phyloP scores from a whole-genome alignment of 352 stramenopile species.

The Globisporangium orthogonon region DNA sequence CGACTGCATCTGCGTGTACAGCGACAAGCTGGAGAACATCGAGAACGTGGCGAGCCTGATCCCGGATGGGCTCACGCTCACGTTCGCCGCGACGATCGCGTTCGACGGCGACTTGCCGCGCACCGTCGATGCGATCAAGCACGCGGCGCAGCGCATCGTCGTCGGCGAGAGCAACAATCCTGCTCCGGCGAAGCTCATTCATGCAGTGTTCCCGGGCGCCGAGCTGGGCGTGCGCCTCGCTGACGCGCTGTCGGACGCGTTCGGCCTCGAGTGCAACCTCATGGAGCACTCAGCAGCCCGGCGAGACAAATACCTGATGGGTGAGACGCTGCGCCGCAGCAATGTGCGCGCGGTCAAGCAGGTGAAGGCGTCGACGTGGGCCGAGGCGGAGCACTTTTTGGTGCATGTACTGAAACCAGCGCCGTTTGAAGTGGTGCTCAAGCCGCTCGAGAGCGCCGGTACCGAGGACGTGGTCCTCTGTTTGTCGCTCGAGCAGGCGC shows the following conservation, averaged over 20 bases:
- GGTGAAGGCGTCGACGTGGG: constrained; percentile 74
- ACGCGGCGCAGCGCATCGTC: constrained; percentile 28
- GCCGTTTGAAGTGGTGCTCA: constrained; percentile 88
- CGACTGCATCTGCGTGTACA: constrained; percentile 87
- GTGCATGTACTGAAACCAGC: constrained; percentile 47
- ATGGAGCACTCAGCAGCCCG: constrained; percentile 63
- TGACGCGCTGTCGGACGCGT: constrained; percentile 80
- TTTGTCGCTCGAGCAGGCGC: constrained; percentile 60
- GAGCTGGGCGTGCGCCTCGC: constrained; percentile 92
- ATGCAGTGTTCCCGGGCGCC: constrained; percentile 87
- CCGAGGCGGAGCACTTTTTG: constrained; percentile 69
- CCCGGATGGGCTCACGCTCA: constrained; percentile 64
- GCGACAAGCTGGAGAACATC: constrained; percentile 77
- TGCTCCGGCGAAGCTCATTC: constrained; percentile 37
- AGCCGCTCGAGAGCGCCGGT: constrained; percentile 78
- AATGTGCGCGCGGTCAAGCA: constrained; percentile 90
- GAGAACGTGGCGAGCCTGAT: constrained; percentile 74
- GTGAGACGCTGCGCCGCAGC: constrained; percentile 67
- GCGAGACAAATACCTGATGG: constrained; percentile 86
- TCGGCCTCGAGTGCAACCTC: constrained; percentile 83
- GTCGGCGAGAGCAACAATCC: constrained; percentile 7
- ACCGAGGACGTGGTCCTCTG: constrained; percentile 82
- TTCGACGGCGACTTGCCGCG: constrained; percentile 44
- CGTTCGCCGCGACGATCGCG: constrained; percentile 72
- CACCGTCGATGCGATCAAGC: constrained; percentile 41